phyloP scores from a whole-genome alignment of 495 filamentous ascomycete species.

The Aspergillus diversus region DNA sequence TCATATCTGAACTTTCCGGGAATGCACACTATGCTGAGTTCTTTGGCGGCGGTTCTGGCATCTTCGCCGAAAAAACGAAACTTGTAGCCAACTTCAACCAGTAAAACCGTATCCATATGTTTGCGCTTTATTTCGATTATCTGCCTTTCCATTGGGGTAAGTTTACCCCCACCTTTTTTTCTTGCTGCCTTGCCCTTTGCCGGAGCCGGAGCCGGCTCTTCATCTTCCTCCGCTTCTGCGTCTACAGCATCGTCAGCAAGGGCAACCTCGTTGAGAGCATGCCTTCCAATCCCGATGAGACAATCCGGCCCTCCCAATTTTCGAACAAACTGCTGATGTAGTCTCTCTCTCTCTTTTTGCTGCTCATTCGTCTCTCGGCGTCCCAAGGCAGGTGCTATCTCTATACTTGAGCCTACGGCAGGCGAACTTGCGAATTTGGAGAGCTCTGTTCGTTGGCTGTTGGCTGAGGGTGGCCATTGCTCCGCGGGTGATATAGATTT shows the following conservation, averaged over 20 bases:
- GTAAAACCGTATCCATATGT: slow-evolving; percentile 84
- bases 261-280: slow-evolving; percentile 58
- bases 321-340: slow-evolving; percentile 87
- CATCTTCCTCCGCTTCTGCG: slow-evolving; percentile 57
- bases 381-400: slow-evolving; percentile 28
- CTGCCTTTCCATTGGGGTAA: slow-evolving; percentile 94
- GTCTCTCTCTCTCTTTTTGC: slow-evolving; percentile 61
- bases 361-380: slow-evolving; percentile 52
- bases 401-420: slow-evolving; percentile 15
- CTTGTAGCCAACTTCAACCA: slow-evolving; percentile 97
- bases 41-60: slow-evolving; percentile 85
- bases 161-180: slow-evolving; percentile 72
- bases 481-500: slow-evolving; percentile 6
- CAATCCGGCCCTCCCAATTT: slow-evolving; percentile 86
- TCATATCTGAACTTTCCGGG: slow-evolving; percentile 94
- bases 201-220: slow-evolving; percentile 47
- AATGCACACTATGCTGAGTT: slow-evolving; percentile 94
- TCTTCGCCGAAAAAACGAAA: slow-evolving; percentile 99
- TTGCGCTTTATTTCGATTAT: slow-evolving; percentile 91
- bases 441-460: slow-evolving; percentile 43
- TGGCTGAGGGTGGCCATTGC: slow-evolving; percentile 24
- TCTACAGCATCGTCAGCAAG: slow-evolving; percentile 54
- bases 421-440: slow-evolving; percentile 48
- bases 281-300: slow-evolving; percentile 66
- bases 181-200: slow-evolving; percentile 58